Percentiles rank a stretch among this genome's conserved stretches.
phyloP scores from a whole-genome alignment of 139 green algal genomes.

The Chlorella ohadii region DNA sequence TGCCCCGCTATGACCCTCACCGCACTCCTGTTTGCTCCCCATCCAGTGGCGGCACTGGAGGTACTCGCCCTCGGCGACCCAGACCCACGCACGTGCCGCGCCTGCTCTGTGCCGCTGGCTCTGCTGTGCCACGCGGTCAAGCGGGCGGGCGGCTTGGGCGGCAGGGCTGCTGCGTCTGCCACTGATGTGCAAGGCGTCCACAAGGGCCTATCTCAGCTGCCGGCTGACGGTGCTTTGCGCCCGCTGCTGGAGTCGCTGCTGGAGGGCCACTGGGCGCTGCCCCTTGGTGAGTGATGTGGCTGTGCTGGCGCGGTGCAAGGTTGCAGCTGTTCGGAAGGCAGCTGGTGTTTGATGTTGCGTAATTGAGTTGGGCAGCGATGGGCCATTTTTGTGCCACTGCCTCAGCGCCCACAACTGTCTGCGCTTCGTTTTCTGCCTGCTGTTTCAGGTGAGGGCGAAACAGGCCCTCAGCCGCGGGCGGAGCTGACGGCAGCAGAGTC shows the following conservation, averaged over 20 bases:
- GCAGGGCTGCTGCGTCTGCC: neutral
- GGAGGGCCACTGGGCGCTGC: slow-evolving; percentile 18
- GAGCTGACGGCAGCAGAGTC: slow-evolving; percentile 8
- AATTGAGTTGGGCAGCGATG: too few species aligned
- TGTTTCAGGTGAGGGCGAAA: too few species aligned
- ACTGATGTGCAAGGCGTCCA: neutral
- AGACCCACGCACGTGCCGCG: neutral
- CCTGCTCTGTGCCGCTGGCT: neutral
- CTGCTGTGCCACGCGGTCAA: slow-evolving; percentile 7
- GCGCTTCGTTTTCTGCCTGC: too few species aligned
- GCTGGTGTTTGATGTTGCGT: too few species aligned
- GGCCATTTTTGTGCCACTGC: too few species aligned
- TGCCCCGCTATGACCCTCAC: too few species aligned
- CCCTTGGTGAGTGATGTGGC: too few species aligned
- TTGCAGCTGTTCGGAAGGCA: too few species aligned
- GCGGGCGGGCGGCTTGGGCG: neutral
- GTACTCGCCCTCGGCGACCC: neutral
- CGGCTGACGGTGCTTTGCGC: slow-evolving; percentile 24
- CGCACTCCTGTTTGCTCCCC: too few species aligned
- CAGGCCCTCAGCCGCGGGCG: too few species aligned
- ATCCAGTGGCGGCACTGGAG: slow-evolving; percentile 12
- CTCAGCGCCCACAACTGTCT: too few species aligned
- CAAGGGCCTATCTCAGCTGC: slow-evolving; percentile 19
- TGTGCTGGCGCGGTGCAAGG: neutral
- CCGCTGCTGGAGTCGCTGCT: slow-evolving; percentile 28